Evolutionary conservation across 306 rosid genomes (phyloP).

Genomic region (Quercus parvula): DNA sequence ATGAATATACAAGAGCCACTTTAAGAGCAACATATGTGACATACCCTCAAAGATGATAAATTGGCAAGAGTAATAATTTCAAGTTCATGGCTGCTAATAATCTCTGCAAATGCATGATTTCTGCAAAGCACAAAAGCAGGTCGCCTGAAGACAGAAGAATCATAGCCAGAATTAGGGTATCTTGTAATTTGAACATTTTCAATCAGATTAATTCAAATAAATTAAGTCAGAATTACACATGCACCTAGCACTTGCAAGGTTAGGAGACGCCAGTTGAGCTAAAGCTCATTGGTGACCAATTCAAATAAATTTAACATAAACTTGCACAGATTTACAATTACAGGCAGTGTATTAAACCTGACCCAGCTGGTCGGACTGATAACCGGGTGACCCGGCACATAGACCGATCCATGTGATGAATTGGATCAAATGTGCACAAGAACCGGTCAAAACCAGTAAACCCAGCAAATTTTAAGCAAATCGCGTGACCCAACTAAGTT

Average conservation of each 20-base stretch:
- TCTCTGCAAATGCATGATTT: constrained; percentile 20
- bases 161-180: not conserved
- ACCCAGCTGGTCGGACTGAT: too few species aligned
- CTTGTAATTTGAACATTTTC: not conserved
- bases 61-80: constrained; percentile 83
- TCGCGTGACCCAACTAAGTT: too few species aligned
- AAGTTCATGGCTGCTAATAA: constrained; percentile 38
- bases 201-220: not conserved
- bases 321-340: not conserved
- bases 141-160: constrained; percentile 23
- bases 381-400: too few species aligned
- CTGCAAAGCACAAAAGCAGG: constrained; percentile 40
- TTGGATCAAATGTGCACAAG: too few species aligned
- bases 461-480: too few species aligned
- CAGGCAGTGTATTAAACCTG: not conserved
- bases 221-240: too few species aligned
- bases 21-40: not conserved
- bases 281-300: too few species aligned
- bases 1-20: not conserved
- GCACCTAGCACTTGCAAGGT: too few species aligned
- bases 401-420: too few species aligned
- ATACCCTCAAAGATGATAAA: constrained; percentile 62
- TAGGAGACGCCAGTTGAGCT: too few species aligned
- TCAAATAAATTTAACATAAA: not conserved
- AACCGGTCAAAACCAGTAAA: too few species aligned